These are phyloP conservation scores for Fusarium zealandicum DNA, from an alignment of 2,329 filamentous ascomycete species.

Conservation along the genomic window DNA sequence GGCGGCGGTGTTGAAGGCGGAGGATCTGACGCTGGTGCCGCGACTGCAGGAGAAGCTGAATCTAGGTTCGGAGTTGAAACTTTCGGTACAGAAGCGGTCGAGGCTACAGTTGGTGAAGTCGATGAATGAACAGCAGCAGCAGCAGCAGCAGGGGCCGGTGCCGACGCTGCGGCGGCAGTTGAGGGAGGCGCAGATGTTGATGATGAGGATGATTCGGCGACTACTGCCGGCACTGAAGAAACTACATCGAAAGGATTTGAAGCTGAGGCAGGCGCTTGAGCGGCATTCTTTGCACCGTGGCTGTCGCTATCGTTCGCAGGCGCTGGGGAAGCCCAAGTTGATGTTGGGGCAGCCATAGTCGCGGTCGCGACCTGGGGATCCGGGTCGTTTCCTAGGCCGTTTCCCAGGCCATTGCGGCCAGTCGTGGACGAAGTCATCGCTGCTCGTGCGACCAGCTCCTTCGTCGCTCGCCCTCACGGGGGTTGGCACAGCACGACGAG, in stretches of 20 bases:
- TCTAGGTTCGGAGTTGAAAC: slow-evolving; percentile 13
- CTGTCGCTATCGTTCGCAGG: slow-evolving; percentile 22
- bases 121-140: slow-evolving; percentile 10
- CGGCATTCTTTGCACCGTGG: slow-evolving; percentile 22
- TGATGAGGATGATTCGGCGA: slow-evolving; percentile 19
- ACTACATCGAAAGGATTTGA: slow-evolving; percentile 8
- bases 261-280: slow-evolving; percentile 17
- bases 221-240: slow-evolving; percentile 1
- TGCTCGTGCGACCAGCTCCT: slow-evolving; percentile 62
- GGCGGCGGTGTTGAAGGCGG: slow-evolving; percentile 35
- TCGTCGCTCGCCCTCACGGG: slow-evolving; percentile 52
- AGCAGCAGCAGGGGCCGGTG: slow-evolving; percentile 11
- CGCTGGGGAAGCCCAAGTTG: slow-evolving; percentile 14
- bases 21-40: slow-evolving; percentile 14
- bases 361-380: slow-evolving; percentile 35
- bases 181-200: slow-evolving; percentile 19
- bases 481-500: slow-evolving; percentile 29
- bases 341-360: slow-evolving; percentile 18
- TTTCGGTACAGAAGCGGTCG: slow-evolving; percentile 9
- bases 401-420: slow-evolving; percentile 46
- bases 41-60: slow-evolving; percentile 5
- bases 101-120: slow-evolving; percentile 8
- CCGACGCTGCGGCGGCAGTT: slow-evolving; percentile 2
- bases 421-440: slow-evolving; percentile 68
- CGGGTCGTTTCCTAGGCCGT: slow-evolving; percentile 32